These are phyloP conservation scores for Ceratonia siliqua DNA, from an alignment of 306 rosid species.

Conservation along the genomic window DNA sequence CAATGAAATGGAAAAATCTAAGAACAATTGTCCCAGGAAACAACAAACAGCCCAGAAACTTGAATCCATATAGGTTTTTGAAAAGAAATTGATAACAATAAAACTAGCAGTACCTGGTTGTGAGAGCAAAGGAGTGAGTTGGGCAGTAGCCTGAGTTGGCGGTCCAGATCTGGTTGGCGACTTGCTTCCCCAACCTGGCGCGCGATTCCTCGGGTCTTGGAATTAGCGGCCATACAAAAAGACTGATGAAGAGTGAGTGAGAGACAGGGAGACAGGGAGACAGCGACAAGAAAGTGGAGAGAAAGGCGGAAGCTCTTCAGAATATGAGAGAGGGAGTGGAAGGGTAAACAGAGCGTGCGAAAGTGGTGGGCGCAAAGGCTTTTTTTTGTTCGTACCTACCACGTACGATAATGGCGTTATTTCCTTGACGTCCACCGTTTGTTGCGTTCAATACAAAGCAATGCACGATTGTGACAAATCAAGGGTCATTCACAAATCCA, in stretches of 20 bases:
- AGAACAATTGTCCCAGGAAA: neutral
- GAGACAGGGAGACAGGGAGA: neutral
- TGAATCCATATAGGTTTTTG: no score
- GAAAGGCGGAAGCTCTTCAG: neutral
- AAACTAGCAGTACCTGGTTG: slow-evolving; percentile 36
- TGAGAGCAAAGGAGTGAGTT: slow-evolving; percentile 35
- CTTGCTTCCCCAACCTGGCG: slow-evolving; percentile 69
- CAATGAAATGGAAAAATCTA: neutral
- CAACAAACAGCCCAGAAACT: neutral
- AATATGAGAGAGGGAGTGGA: neutral
- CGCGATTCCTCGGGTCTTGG: slow-evolving; percentile 69
- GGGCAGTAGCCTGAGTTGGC: slow-evolving; percentile 31
- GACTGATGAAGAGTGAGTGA: neutral
- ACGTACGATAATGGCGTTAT: slow-evolving; percentile 12
- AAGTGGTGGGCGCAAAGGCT: neutral
- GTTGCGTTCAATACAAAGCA: no score
- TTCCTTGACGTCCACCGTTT: neutral
- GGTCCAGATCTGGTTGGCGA: slow-evolving; percentile 66
- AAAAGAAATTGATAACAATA: neutral
- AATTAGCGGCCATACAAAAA: slow-evolving; percentile 94
- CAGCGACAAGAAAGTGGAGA: neutral
- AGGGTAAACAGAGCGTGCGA: neutral
- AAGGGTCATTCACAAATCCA: no score
- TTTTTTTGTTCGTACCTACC: slow-evolving; percentile 15
- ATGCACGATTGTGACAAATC: no score